Base-by-base conservation (phyloP, 2,329 filamentous ascomycete genomes). In the Fusarium luffae region DNA sequence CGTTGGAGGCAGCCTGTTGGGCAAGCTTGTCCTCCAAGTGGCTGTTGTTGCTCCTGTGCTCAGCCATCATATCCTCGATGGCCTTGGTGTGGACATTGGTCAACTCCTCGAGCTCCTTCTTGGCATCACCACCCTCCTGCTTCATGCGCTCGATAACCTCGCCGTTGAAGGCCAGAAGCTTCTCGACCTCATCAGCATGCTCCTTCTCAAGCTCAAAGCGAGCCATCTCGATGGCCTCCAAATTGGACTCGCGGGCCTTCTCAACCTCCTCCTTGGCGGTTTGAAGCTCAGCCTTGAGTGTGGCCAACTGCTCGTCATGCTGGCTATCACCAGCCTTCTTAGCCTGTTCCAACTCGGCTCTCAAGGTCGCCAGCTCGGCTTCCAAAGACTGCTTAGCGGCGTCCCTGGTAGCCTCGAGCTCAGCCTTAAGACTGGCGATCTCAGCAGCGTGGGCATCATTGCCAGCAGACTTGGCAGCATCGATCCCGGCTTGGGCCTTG, bases 131-230 rank as follows among this genome's bases (percentile, higher is more conserved):
- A 4, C 79, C 76, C 54, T 84, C 80, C 13, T 76, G 72, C 76
- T 82, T 83, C 72, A 83, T 74, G 32, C 72, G 74, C 16, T 83
- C 80, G 51, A 84, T 72, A 16, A 79, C 77, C 59, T 85, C 81
- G 7, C 79, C 77, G 66, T 85, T 82, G 56, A 80, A 76, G 23
- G 77, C 76, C 40, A 82, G 76, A 19, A 86, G 76, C 68, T 84
- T 83, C 69, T 85, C 82, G 25, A 88, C 78, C 63, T 86, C 83
- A 23, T 79, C 79, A 43, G 83, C 80, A 74, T 85, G 80, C 72
- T 79, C 81, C 37, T 80, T 77, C 66, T 85, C 79, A 41, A 85
- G 80, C 21, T 85, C 82, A 18, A 80, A 78, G 76, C 81, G 84
- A 41, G 82, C 79, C 34, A 78, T 76, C 54, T 86, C 83, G 19